A percentile compares a stretch with the other conserved stretches of the same genome.
phyloP scores from a whole-genome alignment of 2,329 filamentous ascomycete genomes.

The Coniochaeta hoffmannii region DNA sequence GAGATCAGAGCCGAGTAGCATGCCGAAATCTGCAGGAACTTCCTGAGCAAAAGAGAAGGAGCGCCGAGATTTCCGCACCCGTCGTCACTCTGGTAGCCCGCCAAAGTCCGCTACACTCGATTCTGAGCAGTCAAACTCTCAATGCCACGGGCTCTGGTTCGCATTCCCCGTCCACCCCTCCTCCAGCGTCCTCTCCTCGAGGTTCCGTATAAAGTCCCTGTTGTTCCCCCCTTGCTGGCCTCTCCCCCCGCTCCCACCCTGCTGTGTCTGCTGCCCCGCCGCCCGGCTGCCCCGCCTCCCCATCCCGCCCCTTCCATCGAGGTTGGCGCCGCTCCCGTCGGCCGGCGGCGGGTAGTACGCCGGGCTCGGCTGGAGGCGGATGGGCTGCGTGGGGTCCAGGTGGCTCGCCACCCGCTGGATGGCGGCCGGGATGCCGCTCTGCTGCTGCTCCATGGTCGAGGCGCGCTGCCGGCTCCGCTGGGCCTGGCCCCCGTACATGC shows the following conservation, averaged over 20 bases:
- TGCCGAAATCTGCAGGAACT: too few relatives aligned
- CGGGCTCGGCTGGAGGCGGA: conserved; percentile 87
- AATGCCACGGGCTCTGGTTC: conserved; percentile 58
- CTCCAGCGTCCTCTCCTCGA: conserved; percentile 90
- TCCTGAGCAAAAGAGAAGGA: too few relatives aligned
- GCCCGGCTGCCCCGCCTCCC: conserved; percentile 71
- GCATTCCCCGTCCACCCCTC: conserved; percentile 68
- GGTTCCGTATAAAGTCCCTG: conserved; percentile 85
- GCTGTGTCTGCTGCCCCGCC: conserved; percentile 27
- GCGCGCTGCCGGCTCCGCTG: conserved; percentile 69
- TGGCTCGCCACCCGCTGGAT: conserved; percentile 95
- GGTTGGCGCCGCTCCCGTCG: conserved; percentile 66
- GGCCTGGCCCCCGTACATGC: conserved; percentile 61
- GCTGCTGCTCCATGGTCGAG: conserved; percentile 93
- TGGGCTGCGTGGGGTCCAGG: conserved; percentile 88
- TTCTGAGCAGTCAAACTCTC: too few relatives aligned
- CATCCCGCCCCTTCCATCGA: conserved; percentile 52
- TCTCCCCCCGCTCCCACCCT: conserved; percentile 42
- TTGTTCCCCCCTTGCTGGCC: conserved; percentile 34
- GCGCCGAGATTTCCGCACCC: too few relatives aligned
- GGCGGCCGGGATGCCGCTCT: conserved; percentile 83
- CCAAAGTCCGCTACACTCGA: too few relatives aligned
- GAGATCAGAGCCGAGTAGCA: too few relatives aligned
- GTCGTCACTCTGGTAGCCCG: too few relatives aligned
- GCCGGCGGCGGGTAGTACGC: conserved; percentile 94